Percentiles rank a stretch among this genome's conserved stretches.
Conservation (phyloP, 2,329 filamentous ascomycete genomes). For the Talaromyces sp. region DNA sequence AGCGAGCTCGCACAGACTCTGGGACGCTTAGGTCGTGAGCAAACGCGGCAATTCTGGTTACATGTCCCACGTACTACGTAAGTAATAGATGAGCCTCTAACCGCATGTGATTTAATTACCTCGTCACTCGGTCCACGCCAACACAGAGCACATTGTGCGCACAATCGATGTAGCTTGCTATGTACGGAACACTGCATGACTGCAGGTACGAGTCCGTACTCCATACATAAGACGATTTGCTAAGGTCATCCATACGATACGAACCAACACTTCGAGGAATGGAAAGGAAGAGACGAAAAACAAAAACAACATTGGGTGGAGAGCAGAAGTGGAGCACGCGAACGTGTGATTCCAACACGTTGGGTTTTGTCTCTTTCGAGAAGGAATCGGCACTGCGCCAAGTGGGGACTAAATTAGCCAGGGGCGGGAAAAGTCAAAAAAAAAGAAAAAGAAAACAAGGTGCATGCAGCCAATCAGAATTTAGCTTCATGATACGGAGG, state of each 20-base stretch:
- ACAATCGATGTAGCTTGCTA: background rate
- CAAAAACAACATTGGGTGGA: background rate
- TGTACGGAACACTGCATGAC: background rate
- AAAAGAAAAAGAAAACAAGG: background rate
- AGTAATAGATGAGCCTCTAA: background rate
- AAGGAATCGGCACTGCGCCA: conserved; percentile 10
- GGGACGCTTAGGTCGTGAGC: background rate
- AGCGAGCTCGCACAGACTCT: conserved; percentile 1
- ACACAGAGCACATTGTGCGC: no score
- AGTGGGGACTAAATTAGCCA: conserved; percentile 7
- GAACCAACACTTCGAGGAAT: background rate
- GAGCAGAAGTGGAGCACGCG: conserved; percentile 13
- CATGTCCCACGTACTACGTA: background rate
- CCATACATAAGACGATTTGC: background rate
- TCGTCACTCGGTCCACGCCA: background rate
- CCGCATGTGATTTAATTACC: background rate
- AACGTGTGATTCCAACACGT: conserved; percentile 17
- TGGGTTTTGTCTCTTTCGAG: conserved; percentile 15
- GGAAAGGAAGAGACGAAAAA: background rate
- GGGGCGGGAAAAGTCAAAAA: background rate
- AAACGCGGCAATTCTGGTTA: conserved; percentile 3
- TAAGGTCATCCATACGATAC: background rate
- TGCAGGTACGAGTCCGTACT: background rate
- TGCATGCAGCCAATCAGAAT: background rate
- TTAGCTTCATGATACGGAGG: background rate